Conservation (phyloP, 257 asterid species). For the Fraxinus pennsylvanica region DNA sequence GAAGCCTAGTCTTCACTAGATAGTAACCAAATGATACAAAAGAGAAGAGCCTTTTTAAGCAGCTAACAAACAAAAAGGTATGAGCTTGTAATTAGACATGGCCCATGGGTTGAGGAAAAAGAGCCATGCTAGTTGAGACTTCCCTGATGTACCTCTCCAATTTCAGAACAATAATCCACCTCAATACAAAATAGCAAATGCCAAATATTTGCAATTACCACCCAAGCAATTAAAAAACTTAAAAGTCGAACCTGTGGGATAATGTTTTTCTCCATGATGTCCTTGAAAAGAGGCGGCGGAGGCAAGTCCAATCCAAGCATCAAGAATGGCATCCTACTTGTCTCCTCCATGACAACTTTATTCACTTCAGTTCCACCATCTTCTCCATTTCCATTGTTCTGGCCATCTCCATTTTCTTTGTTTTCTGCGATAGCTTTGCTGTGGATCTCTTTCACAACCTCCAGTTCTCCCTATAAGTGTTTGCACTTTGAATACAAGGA, state of each 20-base stretch:
- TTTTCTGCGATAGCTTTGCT: slow-evolving; percentile 41
- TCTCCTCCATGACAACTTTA: slow-evolving; percentile 54
- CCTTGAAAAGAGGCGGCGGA: slow-evolving; percentile 94
- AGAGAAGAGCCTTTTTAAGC: too few relatives aligned
- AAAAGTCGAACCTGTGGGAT: slow-evolving; percentile 75
- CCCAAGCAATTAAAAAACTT: too few relatives aligned
- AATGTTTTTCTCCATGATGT: slow-evolving; percentile 92
- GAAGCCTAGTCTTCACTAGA: too few relatives aligned
- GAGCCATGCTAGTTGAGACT: neutral
- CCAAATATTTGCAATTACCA: neutral
- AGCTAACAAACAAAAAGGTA: slow-evolving; percentile 7
- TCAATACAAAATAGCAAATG: neutral
- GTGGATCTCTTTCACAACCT: slow-evolving; percentile 77
- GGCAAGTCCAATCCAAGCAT: slow-evolving; percentile 99
- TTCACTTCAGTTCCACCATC: slow-evolving; percentile 36
- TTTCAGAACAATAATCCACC: neutral
- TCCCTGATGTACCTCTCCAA: neutral
- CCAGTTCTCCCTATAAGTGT: slow-evolving; percentile 80
- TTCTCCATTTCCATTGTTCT: slow-evolving; percentile 37
- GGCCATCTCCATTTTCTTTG: slow-evolving; percentile 40
- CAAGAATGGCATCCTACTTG: slow-evolving; percentile 79
- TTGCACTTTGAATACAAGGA: slow-evolving; percentile 14
- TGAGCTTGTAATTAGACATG: neutral
- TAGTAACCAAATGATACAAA: too few relatives aligned
- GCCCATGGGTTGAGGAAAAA: neutral